phyloP scores from a whole-genome alignment of 257 asterid species.

The Solanum clarkiae region DNA sequence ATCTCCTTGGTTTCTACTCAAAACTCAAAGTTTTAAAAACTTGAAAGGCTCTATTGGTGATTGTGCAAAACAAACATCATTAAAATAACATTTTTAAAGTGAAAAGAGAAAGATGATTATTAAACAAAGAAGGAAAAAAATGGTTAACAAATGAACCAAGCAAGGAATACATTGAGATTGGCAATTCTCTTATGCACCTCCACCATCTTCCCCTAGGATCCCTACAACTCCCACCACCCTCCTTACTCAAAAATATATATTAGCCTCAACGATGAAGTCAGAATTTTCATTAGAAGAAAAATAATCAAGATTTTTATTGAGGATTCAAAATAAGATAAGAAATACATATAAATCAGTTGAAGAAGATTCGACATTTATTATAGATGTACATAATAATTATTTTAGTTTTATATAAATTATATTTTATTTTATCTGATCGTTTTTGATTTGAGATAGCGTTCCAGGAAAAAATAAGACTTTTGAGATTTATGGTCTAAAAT shows the following conservation, averaged over 20 bases:
- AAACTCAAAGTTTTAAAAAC: background rate
- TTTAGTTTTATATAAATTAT: background rate
- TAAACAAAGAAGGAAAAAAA: background rate
- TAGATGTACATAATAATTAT: background rate
- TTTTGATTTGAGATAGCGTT: accelerated
- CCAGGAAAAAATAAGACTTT: no score
- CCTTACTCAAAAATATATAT: background rate
- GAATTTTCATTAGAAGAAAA: no score
- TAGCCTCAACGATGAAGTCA: accelerated
- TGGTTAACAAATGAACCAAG: conserved; percentile 6
- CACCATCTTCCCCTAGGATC: conserved; percentile 21
- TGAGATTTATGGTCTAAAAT: no score
- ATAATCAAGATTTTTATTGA: no score
- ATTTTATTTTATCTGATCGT: no score
- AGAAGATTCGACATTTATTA: background rate
- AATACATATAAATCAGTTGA: no score
- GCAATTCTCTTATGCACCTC: conserved; percentile 8
- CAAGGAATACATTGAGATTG: conserved; percentile 35
- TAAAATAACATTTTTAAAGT: background rate
- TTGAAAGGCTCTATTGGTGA: background rate
- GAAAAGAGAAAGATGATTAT: background rate
- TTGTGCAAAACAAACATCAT: background rate
- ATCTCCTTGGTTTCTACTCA: background rate
- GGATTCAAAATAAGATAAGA: no score
- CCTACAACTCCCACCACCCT: conserved; percentile 4